Conservation (phyloP, 164 flowering plant species). For the Vitis amurensis region DNA sequence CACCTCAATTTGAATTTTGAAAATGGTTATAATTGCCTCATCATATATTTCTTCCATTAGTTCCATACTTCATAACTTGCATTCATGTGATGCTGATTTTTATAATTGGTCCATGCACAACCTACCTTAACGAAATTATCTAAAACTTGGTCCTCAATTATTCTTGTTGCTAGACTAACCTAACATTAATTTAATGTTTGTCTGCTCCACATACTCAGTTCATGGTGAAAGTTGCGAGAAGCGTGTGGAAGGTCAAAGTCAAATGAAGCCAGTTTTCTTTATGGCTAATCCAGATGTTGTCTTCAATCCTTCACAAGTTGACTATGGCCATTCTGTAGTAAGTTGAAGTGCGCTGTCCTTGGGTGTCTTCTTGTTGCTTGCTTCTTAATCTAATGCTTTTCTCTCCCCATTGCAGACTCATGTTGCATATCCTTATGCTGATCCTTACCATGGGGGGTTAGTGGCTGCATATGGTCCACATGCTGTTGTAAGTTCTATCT, state of each 20-base stretch:
- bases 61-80: too few relatives aligned
- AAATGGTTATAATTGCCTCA: too few relatives aligned
- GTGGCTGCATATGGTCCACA: conserved; percentile 56
- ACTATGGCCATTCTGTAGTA: conserved; percentile 47
- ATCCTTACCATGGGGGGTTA: conserved; percentile 49
- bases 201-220: conserved; percentile 15
- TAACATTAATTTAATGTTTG: background rate
- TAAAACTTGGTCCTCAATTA: background rate
- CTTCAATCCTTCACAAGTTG: conserved; percentile 36
- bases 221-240: conserved; percentile 37
- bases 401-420: conserved; percentile 35
- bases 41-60: background rate
- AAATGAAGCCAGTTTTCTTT: conserved; percentile 39
- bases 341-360: conserved; percentile 11
- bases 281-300: conserved; percentile 36
- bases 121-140: background rate
- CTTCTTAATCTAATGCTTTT: conserved; percentile 10
- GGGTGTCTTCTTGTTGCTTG: conserved; percentile 4
- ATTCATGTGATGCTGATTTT: too few relatives aligned
- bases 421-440: conserved; percentile 46
- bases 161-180: background rate
- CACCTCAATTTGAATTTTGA: too few relatives aligned
- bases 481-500: conserved; percentile 44
- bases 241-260: conserved; percentile 32
- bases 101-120: too few relatives aligned